These are phyloP conservation scores for Paramyrothecium sp. DNA, from an alignment of 2,329 filamentous ascomycete species.

Conservation along the genomic window DNA sequence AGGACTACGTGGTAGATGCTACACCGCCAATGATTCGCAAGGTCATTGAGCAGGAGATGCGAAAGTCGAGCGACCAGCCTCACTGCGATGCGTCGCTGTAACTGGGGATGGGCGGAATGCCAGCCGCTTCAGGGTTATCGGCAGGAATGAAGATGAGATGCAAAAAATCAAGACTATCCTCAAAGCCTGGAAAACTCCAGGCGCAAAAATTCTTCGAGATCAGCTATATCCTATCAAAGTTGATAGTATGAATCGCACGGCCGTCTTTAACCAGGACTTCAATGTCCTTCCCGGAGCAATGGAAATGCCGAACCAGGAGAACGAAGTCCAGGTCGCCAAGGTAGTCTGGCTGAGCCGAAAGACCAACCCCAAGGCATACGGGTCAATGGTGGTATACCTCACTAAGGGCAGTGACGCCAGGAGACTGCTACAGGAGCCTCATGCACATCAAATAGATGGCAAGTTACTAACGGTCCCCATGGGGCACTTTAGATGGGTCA, in stretches of 20 bases:
- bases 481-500: constrained; percentile 1
- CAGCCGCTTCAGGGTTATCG: constrained; percentile 2
- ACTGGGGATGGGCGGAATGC: constrained; percentile 4
- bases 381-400: constrained; percentile 16
- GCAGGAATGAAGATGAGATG: constrained; percentile 5
- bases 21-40: constrained; percentile 1
- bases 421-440: constrained; percentile 5
- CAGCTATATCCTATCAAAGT: constrained; percentile 21
- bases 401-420: constrained; percentile 5
- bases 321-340: constrained; percentile 17
- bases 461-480: constrained; percentile 3
- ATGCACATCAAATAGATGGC: neutral
- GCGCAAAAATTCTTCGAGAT: constrained; percentile 16
- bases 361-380: constrained; percentile 14
- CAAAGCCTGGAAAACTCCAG: constrained; percentile 3
- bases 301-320: constrained; percentile 16
- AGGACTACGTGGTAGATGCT: constrained; percentile 1
- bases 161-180: constrained; percentile 4
- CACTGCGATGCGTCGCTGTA: neutral
- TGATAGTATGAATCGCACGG: constrained; percentile 17
- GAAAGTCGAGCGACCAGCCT: constrained; percentile 2
- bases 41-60: constrained; percentile 2
- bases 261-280: constrained; percentile 14
- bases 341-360: constrained; percentile 20
- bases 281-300: constrained; percentile 11